Conservation (phyloP, 192 early-diverging fungal genomes). For the Kickxella alabastrina region DNA sequence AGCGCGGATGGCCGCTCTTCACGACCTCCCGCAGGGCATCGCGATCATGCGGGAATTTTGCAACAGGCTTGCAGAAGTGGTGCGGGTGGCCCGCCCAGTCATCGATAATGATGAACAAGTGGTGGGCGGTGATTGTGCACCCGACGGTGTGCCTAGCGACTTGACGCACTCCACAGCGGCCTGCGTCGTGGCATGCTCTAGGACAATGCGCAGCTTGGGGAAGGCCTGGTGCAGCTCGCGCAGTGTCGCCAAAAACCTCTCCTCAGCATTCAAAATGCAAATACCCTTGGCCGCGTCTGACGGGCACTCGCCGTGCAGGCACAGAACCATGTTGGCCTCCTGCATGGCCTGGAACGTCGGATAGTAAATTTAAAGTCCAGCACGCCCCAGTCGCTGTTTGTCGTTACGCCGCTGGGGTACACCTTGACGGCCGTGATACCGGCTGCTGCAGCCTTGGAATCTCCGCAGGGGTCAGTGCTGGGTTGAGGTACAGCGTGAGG, state of each 20-base stretch:
- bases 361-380: conserved; percentile 73
- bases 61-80: conserved; percentile 98
- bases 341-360: conserved; percentile 94
- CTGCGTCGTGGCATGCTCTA: conserved; percentile 94
- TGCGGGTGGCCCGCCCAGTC: conserved; percentile 98
- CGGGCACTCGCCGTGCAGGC: conserved; percentile 94
- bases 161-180: conserved; percentile 92
- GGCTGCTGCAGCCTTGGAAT: conserved; percentile 76
- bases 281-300: conserved; percentile 78
- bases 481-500: conserved; percentile 89
- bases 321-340: conserved; percentile 87
- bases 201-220: conserved; percentile 89
- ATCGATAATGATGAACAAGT: conserved; percentile 85
- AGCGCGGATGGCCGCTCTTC: conserved; percentile 83
- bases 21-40: conserved; percentile 80
- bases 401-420: conserved; percentile 95
- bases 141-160: conserved; percentile 86
- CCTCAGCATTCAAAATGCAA: conserved; percentile 96
- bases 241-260: conserved; percentile 82
- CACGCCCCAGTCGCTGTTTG: conserved; percentile 94
- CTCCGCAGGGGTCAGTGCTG: conserved; percentile 86
- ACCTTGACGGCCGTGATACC: conserved; percentile 90
- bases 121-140: conserved; percentile 95
- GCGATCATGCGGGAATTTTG: conserved; percentile 90
- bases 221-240: conserved; percentile 82